Base-by-base conservation (phyloP, 345 rosid genomes). In the Eucalyptus erythrocorys region DNA sequence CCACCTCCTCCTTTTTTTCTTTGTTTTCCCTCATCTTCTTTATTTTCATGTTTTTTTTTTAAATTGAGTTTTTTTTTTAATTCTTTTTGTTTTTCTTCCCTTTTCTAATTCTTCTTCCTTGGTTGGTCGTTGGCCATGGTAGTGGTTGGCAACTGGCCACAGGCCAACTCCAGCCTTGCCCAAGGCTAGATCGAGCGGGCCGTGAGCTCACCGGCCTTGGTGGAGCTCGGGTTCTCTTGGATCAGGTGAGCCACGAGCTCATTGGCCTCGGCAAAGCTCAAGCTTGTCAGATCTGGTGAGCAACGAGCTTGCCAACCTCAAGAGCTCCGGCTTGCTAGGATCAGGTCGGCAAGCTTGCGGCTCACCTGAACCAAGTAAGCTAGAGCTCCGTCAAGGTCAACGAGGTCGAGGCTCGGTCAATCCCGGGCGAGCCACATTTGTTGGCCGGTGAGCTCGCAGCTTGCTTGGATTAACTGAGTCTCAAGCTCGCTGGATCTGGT, bases 401-500 rank as follows among this genome's bases (percentile, higher is more conserved):
- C 0, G 0, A 51, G 57, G 10, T 51, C 0, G 2, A 51, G 57
- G 2, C 2, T 51, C 0, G 26, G 10, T 0, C 7, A 0, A 51
- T 51, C 57, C 57, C 3, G 21, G 26, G 57, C 8, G 57, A 51
- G 26, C 2, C 0, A 1, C 10, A 10, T 51, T 21, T 1, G 1
- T 51, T 51, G 0, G 26, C 2, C 0, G 0, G 5, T 51, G 57
- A 51, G 57, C 26, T 51, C 21, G 57, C 26, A 7, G 8, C 57
- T 51, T 10, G 4, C 57, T 0, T 1, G 0, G 10, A 51, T 51
- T 1, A 21, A 2, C 57, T 1, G 0, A 3, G 57, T 26, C 26
- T 51, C 1, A 0, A 51, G 57, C 0, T 51, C 2, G 5, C 0
- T 0, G 0, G 26, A 19, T 51, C 0, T 3, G 57, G 57, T 4